Percentiles rank a stretch among this genome's conserved stretches.
Conservation (phyloP, 768 basidiomycete species). For the Hygrocybe coccinea region DNA sequence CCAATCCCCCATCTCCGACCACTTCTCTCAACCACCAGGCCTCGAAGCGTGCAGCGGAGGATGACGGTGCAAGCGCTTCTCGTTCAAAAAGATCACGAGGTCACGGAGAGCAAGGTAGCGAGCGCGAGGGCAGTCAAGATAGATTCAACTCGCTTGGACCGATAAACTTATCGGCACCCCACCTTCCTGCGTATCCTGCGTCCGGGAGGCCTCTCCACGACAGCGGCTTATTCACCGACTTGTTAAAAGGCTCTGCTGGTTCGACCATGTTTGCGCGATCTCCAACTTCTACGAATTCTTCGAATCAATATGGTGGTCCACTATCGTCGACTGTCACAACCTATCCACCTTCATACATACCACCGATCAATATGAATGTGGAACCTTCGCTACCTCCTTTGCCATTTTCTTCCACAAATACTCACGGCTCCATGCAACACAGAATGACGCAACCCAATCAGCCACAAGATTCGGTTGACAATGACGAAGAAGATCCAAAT, state of each 20-base stretch:
- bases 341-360: conserved; percentile 49
- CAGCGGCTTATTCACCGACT: conserved; percentile 51
- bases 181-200: conserved; percentile 28
- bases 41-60: conserved; percentile 55
- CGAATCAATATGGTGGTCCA: conserved; percentile 38
- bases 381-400: conserved; percentile 51
- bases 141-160: conserved; percentile 57
- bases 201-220: conserved; percentile 2
- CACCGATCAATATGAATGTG: conserved; percentile 53
- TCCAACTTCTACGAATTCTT: conserved; percentile 28
- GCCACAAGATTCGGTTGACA: conserved; percentile 47
- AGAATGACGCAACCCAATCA: conserved; percentile 27
- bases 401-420: conserved; percentile 38
- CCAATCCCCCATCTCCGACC: conserved; percentile 22
- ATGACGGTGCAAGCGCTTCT: conserved; percentile 30
- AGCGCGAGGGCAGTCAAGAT: conserved; percentile 35
- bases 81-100: conserved; percentile 51
- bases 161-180: conserved; percentile 38
- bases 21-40: conserved; percentile 15
- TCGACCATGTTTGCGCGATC: conserved; percentile 61
- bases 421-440: conserved; percentile 27
- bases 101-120: conserved; percentile 36
- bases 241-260: conserved; percentile 48
- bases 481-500: conserved; percentile 66
- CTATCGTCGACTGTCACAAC: conserved; percentile 35